Evolutionary conservation across 768 basidiomycete species (phyloP).

Genomic region (Tremella fuciformis): DNA sequence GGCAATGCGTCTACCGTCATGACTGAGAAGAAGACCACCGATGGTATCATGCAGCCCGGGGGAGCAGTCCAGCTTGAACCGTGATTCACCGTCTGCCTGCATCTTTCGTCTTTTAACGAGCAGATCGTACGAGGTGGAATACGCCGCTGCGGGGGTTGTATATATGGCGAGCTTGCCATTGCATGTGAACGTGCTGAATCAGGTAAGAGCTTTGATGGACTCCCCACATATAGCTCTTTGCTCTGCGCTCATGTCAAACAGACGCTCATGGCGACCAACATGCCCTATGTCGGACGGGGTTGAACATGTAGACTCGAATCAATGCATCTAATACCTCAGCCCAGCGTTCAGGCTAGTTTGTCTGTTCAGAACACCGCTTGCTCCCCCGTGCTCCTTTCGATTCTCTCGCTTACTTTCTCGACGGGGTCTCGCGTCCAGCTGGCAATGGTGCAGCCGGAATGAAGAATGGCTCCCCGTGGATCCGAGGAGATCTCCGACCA

Average conservation of each 20-base stretch:
- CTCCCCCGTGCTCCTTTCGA: too few relatives aligned
- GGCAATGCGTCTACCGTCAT: constrained; percentile 9
- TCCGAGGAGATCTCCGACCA: too few relatives aligned
- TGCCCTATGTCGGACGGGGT: constrained; percentile 42
- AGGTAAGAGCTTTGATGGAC: constrained; percentile 58
- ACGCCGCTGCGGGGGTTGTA: constrained; percentile 68
- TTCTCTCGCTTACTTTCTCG: too few relatives aligned
- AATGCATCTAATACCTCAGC: too few relatives aligned
- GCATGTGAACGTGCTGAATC: constrained; percentile 65
- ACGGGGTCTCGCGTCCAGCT: too few relatives aligned
- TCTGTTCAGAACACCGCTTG: too few relatives aligned
- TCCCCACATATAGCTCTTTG: neutral
- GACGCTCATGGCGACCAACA: constrained; percentile 33
- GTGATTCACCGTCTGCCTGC: constrained; percentile 1
- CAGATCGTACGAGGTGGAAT: constrained; percentile 53
- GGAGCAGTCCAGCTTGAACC: constrained; percentile 5
- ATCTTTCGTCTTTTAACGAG: neutral
- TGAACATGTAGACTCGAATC: neutral
- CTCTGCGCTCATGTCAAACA: neutral
- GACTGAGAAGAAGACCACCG: neutral
- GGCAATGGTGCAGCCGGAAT: too few relatives aligned
- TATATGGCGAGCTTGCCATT: constrained; percentile 68
- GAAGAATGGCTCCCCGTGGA: too few relatives aligned
- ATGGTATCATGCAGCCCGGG: constrained; percentile 13
- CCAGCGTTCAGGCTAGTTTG: too few relatives aligned